These are phyloP conservation scores for Cucurbita ficifolia DNA, from an alignment of 306 rosid genomes.

Conservation along the genomic window DNA sequence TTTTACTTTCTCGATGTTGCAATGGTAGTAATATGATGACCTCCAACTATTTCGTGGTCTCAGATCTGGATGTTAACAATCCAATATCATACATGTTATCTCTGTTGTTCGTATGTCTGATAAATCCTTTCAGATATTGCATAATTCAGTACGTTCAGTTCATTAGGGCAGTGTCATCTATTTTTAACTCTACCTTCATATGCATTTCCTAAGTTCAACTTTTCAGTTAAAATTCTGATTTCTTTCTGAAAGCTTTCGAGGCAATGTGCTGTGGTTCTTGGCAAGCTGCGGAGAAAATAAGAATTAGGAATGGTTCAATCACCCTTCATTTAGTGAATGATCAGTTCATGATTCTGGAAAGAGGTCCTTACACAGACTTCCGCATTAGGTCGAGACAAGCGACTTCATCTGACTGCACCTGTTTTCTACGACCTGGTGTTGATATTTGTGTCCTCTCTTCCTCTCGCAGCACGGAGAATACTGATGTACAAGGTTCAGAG, in stretches of 20 bases:
- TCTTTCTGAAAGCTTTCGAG: constrained; percentile 53
- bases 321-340: constrained; percentile 33
- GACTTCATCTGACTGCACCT: constrained; percentile 51
- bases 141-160: neutral
- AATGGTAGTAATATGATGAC: neutral
- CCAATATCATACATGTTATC: neutral
- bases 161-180: neutral
- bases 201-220: neutral
- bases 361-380: constrained; percentile 43
- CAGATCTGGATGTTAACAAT: neutral
- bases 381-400: constrained; percentile 65
- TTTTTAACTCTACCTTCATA: neutral
- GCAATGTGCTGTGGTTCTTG: constrained; percentile 53
- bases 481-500: constrained; percentile 10
- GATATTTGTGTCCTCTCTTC: constrained; percentile 54
- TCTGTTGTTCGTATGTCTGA: neutral
- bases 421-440: constrained; percentile 59
- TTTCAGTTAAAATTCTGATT: constrained; percentile 2
- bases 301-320: constrained; percentile 41
- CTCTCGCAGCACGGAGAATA: constrained; percentile 10
- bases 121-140: neutral
- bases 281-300: constrained; percentile 49
- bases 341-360: constrained; percentile 29
- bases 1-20: neutral
- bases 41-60: neutral